Conservation (phyloP, 106 monocot species). For the Platanthera zijinensis region DNA sequence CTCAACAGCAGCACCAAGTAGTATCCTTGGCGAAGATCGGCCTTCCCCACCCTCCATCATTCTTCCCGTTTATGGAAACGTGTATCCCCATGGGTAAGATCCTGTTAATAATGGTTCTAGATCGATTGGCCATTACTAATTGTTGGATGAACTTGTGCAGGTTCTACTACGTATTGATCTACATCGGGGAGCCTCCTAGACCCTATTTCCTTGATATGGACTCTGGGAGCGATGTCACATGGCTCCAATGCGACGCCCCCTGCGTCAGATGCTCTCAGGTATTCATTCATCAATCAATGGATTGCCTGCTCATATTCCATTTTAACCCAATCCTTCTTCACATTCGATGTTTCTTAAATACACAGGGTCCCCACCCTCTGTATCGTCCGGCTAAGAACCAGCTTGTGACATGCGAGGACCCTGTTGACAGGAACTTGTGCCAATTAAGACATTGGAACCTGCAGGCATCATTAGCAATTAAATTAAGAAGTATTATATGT, state of each 20-base stretch:
- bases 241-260: conserved; percentile 97
- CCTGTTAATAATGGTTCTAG: not conserved
- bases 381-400: conserved; percentile 53
- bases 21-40: not conserved
- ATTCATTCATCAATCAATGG: not conserved
- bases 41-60: conserved; percentile 40
- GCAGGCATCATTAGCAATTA: too few species aligned
- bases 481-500: too few species aligned
- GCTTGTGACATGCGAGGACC: conserved; percentile 55
- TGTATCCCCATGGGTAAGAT: conserved; percentile 76
- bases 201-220: conserved; percentile 92
- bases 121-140: not conserved
- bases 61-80: conserved; percentile 69
- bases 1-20: not conserved
- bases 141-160: conserved; percentile 12
- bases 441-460: too few species aligned
- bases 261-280: conserved; percentile 71
- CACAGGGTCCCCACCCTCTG: conserved; percentile 70
- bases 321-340: not conserved
- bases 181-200: conserved; percentile 75
- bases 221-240: conserved; percentile 96
- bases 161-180: conserved; percentile 43
- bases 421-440: too few species aligned
- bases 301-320: too few species aligned
- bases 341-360: not conserved